phyloP scores from a whole-genome alignment of 78 protist species.

The Creolimax fragrantissima region DNA sequence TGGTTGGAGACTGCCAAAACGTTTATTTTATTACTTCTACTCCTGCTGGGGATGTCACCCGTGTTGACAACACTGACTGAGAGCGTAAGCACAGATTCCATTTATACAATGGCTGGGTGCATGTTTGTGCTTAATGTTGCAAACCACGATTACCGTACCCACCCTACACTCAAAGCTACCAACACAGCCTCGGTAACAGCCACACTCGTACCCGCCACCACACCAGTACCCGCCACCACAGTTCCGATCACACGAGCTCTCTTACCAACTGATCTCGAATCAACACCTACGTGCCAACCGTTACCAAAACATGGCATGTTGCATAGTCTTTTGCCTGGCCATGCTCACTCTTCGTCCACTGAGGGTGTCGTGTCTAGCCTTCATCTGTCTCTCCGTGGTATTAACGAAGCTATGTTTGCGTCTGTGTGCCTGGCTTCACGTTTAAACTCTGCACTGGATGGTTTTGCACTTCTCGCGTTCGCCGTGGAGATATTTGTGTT shows the following conservation, averaged over 20 bases:
- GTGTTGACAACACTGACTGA: background rate
- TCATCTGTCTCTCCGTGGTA: background rate
- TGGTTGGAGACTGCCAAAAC: background rate
- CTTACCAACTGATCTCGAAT: background rate
- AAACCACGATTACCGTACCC: background rate
- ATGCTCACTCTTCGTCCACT: background rate
- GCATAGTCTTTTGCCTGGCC: too few species aligned
- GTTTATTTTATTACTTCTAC: background rate
- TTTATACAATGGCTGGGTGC: background rate
- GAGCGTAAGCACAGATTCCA: background rate
- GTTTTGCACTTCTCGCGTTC: background rate
- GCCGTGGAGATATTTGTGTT: background rate
- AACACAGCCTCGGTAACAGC: background rate
- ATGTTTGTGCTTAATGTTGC: background rate
- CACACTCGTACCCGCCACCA: background rate
- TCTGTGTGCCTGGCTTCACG: background rate
- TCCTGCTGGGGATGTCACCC: background rate
- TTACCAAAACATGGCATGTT: too few species aligned
- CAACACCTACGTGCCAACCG: too few species aligned
- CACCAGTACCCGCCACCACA: background rate
- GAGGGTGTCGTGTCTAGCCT: background rate
- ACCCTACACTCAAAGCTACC: background rate
- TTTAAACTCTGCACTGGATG: background rate
- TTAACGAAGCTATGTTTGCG: conserved; percentile 6
- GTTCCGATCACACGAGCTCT: background rate